Conservation (phyloP, 306 rosid species). For the Oxytropis ochrocephala region DNA sequence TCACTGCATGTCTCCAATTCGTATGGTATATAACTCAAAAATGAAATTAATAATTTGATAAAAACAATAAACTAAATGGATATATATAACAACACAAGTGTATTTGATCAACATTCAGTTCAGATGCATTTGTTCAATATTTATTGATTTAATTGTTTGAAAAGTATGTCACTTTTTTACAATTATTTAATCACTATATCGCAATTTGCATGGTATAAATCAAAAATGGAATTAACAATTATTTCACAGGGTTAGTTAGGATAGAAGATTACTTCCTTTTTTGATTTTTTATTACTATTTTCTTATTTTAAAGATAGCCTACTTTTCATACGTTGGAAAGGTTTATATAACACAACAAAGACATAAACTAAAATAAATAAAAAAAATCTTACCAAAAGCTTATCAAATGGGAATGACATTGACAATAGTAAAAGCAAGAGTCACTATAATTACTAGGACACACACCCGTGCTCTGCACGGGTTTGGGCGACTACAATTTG, state of each 20-base stretch:
- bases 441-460: too few relatives aligned
- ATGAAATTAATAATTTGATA: too few relatives aligned
- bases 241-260: background rate
- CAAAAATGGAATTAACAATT: background rate
- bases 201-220: background rate
- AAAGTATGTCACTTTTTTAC: background rate
- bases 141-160: slow-evolving; percentile 5
- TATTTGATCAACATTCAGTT: background rate
- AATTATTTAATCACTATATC: background rate
- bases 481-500: too few relatives aligned
- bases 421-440: slow-evolving; percentile 2
- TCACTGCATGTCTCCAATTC: too few relatives aligned
- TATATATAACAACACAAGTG: background rate
- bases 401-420: background rate
- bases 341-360: background rate
- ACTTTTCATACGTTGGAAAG: background rate
- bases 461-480: too few relatives aligned
- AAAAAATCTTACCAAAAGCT: background rate
- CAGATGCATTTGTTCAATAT: slow-evolving; percentile 1
- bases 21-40: too few relatives aligned
- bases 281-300: too few relatives aligned
- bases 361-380: background rate
- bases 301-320: background rate
- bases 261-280: too few relatives aligned
- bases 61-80: background rate